Percentiles rank a stretch among this genome's conserved stretches.
These are phyloP conservation scores for Plasmopara viticola DNA, from an alignment of 352 stramenopile genomes.

Conservation along the genomic window DNA sequence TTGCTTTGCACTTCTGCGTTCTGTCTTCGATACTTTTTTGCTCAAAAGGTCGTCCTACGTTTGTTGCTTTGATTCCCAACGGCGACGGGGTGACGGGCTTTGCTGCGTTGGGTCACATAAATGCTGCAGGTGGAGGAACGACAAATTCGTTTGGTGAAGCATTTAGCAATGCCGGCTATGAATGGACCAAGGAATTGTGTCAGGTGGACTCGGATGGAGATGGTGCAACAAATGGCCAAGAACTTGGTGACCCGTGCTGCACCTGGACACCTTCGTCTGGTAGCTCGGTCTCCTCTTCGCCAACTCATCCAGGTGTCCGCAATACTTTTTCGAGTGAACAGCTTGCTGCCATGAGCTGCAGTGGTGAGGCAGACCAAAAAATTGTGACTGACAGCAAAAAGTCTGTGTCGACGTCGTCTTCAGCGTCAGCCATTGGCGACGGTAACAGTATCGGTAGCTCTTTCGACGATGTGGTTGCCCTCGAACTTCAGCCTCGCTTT, in stretches of 20 bases:
- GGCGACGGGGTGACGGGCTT: conserved; percentile 39
- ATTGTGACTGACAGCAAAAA: conserved; percentile 4
- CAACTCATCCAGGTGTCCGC: conserved; percentile 33
- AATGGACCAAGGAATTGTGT: conserved; percentile 58
- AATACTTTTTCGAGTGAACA: conserved; percentile 35
- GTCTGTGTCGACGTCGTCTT: conserved; percentile 8
- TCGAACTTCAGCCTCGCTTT: conserved; percentile 8
- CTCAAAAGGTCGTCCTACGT: conserved; percentile 28
- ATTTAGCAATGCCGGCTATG: conserved; percentile 29
- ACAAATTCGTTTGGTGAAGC: conserved; percentile 59
- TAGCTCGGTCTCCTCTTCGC: conserved; percentile 11
- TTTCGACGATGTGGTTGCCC: conserved; percentile 9
- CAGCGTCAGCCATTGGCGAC: conserved; percentile 5
- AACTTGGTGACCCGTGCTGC: conserved; percentile 86
- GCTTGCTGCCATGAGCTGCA: conserved; percentile 28
- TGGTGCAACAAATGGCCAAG: conserved; percentile 82
- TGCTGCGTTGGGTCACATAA: conserved; percentile 48
- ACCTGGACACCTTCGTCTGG: conserved; percentile 32
- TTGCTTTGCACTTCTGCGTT: conserved; percentile 7
- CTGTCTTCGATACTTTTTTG: conserved; percentile 7
- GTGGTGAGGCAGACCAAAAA: conserved; percentile 21
- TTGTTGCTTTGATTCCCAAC: conserved; percentile 60
- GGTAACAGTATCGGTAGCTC: conserved; percentile 12
- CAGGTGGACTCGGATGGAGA: conserved; percentile 68
- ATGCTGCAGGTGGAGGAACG: conserved; percentile 35